Evolutionary conservation across 163 green algal genomes (phyloP).

Genomic region (Volvox carteri): DNA sequence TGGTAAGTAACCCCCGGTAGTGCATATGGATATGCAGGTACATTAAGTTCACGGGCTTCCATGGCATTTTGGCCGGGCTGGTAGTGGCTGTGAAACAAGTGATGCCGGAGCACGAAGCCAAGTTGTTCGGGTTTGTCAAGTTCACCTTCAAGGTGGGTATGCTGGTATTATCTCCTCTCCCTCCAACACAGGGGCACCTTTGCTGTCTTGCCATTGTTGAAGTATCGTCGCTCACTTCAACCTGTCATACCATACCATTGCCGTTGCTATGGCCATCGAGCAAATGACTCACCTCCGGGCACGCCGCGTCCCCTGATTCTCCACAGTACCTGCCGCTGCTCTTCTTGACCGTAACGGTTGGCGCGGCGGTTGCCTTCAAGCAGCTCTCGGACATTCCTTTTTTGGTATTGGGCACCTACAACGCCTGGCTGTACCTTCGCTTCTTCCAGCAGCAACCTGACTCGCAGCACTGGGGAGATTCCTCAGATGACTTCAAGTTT

Average conservation of each 20-base stretch:
- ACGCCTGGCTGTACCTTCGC: conserved; percentile 89
- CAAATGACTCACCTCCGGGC: too few species aligned
- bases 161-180: not conserved
- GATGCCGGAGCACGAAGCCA: conserved; percentile 84
- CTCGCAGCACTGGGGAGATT: conserved; percentile 74
- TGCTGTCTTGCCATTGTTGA: too few species aligned
- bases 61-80: conserved; percentile 82
- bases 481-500: conserved; percentile 84
- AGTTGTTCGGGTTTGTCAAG: conserved; percentile 75
- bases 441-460: conserved; percentile 86
- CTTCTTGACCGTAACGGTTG: conserved; percentile 67
- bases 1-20: not conserved
- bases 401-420: conserved; percentile 76
- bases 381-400: conserved; percentile 57
- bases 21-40: conserved; percentile 68
- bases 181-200: too few species aligned
- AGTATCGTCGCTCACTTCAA: too few species aligned
- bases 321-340: conserved; percentile 82
- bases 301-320: too few species aligned
- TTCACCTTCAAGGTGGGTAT: conserved; percentile 78
- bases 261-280: too few species aligned
- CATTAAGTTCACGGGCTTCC: conserved; percentile 83
- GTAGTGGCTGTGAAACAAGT: conserved; percentile 92
- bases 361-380: conserved; percentile 39
- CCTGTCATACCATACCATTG: too few species aligned